phyloP scores from a whole-genome alignment of 371 early-diverging fungal genomes.

The Lichtheimia hyalospora region DNA sequence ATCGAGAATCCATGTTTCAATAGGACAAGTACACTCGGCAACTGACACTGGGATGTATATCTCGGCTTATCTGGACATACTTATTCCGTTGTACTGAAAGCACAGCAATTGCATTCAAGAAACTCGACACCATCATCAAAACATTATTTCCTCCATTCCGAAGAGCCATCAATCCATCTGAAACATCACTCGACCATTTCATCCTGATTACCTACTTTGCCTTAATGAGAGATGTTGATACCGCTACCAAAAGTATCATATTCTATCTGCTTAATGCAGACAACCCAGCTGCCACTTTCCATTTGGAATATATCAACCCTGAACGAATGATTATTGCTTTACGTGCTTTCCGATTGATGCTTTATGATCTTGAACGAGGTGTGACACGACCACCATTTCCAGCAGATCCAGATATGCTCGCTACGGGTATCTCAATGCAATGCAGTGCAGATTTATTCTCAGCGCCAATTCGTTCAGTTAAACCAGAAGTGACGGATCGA shows the following conservation, averaged over 20 bases:
- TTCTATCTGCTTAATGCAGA: conserved; percentile 68
- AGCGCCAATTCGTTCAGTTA: conserved; percentile 34
- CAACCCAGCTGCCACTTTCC: conserved; percentile 36
- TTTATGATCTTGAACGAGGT: conserved; percentile 69
- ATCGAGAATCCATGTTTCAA: neutral
- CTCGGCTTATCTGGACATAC: conserved; percentile 91
- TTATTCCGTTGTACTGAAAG: conserved; percentile 85
- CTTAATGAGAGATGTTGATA: conserved; percentile 78
- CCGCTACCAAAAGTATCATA: conserved; percentile 73
- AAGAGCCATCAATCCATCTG: conserved; percentile 70
- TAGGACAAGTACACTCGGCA: conserved; percentile 73
- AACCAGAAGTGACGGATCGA: conserved; percentile 52
- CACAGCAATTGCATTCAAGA: conserved; percentile 54
- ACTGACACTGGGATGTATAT: conserved; percentile 76
- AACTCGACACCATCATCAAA: conserved; percentile 66
- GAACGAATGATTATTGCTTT: conserved; percentile 80
- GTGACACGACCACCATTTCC: conserved; percentile 59
- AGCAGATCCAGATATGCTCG: conserved; percentile 46
- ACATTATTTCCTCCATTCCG: conserved; percentile 71
- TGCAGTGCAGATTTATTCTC: conserved; percentile 43
- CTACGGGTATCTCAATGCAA: conserved; percentile 28
- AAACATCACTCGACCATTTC: conserved; percentile 72
- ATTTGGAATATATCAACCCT: conserved; percentile 59
- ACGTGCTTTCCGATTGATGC: conserved; percentile 68
- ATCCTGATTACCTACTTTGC: conserved; percentile 83